Evolutionary conservation across 108 stramenopile genomes (phyloP).

Genomic region (Fragilaria crotonensis): DNA sequence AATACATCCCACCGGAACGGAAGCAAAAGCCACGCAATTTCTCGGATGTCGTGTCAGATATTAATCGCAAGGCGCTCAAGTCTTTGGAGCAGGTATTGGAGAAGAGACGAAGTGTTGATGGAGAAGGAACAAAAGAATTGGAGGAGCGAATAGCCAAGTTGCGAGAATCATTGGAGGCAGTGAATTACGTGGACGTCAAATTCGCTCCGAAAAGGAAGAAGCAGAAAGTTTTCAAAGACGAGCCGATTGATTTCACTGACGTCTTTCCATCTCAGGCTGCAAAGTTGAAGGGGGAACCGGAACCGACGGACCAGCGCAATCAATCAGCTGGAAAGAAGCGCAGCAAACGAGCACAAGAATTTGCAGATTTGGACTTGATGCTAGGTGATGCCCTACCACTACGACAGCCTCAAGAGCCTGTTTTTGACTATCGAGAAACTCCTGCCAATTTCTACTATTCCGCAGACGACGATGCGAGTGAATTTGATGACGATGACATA

Average conservation of each 20-base stretch:
- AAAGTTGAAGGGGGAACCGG: slow-evolving; percentile 1
- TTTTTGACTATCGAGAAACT: neutral
- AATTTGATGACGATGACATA: neutral
- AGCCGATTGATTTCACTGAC: slow-evolving; percentile 32
- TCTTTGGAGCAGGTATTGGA: neutral
- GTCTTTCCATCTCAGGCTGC: slow-evolving; percentile 14
- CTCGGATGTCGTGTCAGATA: neutral
- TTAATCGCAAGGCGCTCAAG: neutral
- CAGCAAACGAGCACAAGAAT: neutral
- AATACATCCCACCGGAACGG: neutral
- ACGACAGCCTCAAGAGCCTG: neutral
- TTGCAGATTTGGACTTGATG: neutral
- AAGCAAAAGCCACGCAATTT: neutral
- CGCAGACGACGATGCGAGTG: neutral
- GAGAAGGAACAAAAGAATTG: neutral
- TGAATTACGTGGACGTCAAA: slow-evolving; percentile 26
- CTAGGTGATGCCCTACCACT: neutral
- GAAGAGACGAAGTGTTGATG: neutral
- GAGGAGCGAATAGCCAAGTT: neutral
- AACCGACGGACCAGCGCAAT: neutral
- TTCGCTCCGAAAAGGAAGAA: slow-evolving; percentile 4
- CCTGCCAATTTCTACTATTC: neutral
- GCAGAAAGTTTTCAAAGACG: slow-evolving; percentile 7
- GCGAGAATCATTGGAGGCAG: neutral
- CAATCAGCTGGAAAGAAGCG: neutral